phyloP scores from a whole-genome alignment of 1,284 basidiomycete genomes.

The Exobasidium rhododendri region DNA sequence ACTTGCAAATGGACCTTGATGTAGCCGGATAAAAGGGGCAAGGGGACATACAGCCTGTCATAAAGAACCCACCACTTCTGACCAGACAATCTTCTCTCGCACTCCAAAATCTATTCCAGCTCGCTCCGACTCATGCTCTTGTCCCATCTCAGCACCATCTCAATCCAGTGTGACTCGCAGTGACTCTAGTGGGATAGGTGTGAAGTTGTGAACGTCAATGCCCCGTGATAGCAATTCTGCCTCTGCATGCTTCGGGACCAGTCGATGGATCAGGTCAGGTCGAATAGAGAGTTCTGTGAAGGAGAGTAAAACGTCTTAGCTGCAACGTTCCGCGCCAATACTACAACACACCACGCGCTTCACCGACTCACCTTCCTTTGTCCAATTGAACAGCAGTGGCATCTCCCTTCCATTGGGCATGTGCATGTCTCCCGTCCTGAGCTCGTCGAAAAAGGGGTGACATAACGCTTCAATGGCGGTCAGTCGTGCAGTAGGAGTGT shows the following conservation, averaged over 20 bases:
- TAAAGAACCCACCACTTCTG: too few relatives aligned
- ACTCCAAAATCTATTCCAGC: too few relatives aligned
- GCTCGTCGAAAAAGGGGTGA: constrained; percentile 96
- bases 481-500: constrained; percentile 88
- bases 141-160: constrained; percentile 18
- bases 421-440: constrained; percentile 72
- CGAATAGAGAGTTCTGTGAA: constrained; percentile 82
- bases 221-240: constrained; percentile 77
- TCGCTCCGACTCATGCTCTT: too few relatives aligned
- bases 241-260: constrained; percentile 87
- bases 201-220: constrained; percentile 83
- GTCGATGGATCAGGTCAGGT: constrained; percentile 84
- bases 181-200: constrained; percentile 55
- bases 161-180: constrained; percentile 54
- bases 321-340: not conserved
- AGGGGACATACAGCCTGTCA: too few relatives aligned
- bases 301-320: not conserved
- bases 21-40: too few relatives aligned
- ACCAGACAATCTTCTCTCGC: too few relatives aligned
- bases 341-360: not conserved
- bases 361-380: constrained; percentile 80
- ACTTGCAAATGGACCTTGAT: too few relatives aligned
- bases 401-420: constrained; percentile 97
- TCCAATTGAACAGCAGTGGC: constrained; percentile 92
- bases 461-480: constrained; percentile 78